Conservation (phyloP, 805 yeast species). For the Nakazawaea wickerhamii region DNA sequence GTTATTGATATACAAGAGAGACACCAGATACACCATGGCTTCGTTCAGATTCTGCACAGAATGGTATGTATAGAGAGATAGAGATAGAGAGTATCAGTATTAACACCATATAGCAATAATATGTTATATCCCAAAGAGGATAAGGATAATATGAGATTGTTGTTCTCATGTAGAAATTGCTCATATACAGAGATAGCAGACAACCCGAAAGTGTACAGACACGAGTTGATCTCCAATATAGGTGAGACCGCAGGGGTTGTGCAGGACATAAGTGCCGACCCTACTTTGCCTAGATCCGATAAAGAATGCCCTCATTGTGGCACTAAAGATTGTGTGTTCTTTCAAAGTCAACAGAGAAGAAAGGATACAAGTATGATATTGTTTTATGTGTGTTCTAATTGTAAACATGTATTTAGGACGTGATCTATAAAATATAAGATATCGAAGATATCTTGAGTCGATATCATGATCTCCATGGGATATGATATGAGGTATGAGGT, state of each 20-base stretch:
- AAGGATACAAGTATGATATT: constrained; percentile 94
- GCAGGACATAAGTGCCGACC: constrained; percentile 91
- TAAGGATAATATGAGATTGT: constrained; percentile 64
- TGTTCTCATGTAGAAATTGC: constrained; percentile 93
- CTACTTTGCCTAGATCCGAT: constrained; percentile 95
- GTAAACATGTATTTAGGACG: constrained; percentile 65
- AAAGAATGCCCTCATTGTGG: constrained; percentile 89
- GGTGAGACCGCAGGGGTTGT: constrained; percentile 98
- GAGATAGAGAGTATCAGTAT: background rate
- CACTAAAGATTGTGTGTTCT: constrained; percentile 87
- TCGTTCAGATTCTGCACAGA: constrained; percentile 95
- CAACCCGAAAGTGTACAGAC: constrained; percentile 81
- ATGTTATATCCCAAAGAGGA: constrained; percentile 98
- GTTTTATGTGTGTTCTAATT: constrained; percentile 85
- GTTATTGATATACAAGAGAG: no score
- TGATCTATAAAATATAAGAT: constrained; percentile 1
- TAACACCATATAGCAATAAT: constrained; percentile 54
- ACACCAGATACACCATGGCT: constrained; percentile 58
- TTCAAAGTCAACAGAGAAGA: constrained; percentile 92
- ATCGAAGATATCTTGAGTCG: no score
- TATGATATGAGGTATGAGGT: no score
- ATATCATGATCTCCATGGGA: no score
- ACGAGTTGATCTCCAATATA: constrained; percentile 85
- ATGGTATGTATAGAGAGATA: constrained; percentile 34
- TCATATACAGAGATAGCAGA: constrained; percentile 89